These are phyloP conservation scores for Tagetes patula DNA, from an alignment of 129 eudicot genomes.

Conservation along the genomic window DNA sequence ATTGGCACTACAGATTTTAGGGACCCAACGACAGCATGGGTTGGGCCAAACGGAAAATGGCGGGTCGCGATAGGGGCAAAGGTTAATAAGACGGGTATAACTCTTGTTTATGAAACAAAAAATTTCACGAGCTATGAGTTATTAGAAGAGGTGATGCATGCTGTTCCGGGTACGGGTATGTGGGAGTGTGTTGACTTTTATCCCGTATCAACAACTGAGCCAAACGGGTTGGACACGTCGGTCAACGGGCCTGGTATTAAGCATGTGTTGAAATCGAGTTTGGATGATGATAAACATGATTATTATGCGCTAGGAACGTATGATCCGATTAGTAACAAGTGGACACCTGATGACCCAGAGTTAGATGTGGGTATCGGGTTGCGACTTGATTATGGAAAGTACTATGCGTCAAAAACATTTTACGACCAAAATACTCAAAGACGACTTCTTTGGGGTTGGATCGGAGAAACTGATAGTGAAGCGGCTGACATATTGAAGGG, in stretches of 20 bases:
- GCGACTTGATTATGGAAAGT: constrained; percentile 78
- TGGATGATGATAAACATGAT: constrained; percentile 72
- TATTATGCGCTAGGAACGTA: constrained; percentile 83
- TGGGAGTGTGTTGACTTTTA: constrained; percentile 97
- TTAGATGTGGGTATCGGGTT: constrained; percentile 88
- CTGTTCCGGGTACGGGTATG: constrained; percentile 94
- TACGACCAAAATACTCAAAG: constrained; percentile 59
- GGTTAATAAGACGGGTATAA: constrained; percentile 60
- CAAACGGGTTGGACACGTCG: constrained; percentile 79
- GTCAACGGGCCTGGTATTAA: constrained; percentile 64
- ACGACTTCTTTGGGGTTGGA: constrained; percentile 85
- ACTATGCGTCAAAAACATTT: constrained; percentile 86
- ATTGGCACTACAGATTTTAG: constrained; percentile 64
- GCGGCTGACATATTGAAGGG: constrained; percentile 62
- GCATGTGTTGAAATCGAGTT: constrained; percentile 83
- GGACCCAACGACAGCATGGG: constrained; percentile 93
- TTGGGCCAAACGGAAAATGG: constrained; percentile 70
- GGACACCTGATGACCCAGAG: constrained; percentile 84
- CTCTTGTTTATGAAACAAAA: constrained; percentile 64
- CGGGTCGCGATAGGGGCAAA: constrained; percentile 64
- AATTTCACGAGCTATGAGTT: constrained; percentile 62
- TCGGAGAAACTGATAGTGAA: constrained; percentile 76
- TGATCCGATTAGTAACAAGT: constrained; percentile 50
- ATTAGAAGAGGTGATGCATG: constrained; percentile 58
- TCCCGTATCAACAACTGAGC: constrained; percentile 62